These are phyloP conservation scores for Backusella luteola DNA, from an alignment of 192 early-diverging fungal genomes.

Conservation along the genomic window DNA sequence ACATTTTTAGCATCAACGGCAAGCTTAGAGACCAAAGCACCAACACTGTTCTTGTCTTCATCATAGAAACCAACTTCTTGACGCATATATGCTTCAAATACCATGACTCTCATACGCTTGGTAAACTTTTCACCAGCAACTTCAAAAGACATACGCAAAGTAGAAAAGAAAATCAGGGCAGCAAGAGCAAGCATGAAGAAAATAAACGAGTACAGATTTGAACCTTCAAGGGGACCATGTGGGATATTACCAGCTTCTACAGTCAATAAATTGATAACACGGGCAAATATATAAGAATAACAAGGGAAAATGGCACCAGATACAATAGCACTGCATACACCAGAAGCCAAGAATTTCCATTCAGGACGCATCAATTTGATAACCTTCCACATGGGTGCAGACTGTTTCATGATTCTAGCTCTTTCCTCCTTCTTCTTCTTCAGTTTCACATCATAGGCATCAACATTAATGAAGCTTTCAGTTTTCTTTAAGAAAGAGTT, in stretches of 20 bases:
- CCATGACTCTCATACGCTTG: slow-evolving; percentile 54
- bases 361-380: slow-evolving; percentile 49
- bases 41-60: slow-evolving; percentile 66
- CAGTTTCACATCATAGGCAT: slow-evolving; percentile 23
- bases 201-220: slow-evolving; percentile 39
- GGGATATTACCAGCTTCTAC: slow-evolving; percentile 23
- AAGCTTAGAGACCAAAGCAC: slow-evolving; percentile 74
- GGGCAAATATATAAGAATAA: slow-evolving; percentile 54
- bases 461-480: neutral
- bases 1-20: slow-evolving; percentile 68
- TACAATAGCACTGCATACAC: slow-evolving; percentile 56
- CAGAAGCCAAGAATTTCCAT: slow-evolving; percentile 50
- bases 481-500: neutral
- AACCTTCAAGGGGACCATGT: slow-evolving; percentile 31
- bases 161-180: slow-evolving; percentile 53
- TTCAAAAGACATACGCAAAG: slow-evolving; percentile 59
- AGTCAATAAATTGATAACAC: slow-evolving; percentile 50
- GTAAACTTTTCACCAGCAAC: slow-evolving; percentile 68
- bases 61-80: slow-evolving; percentile 91
- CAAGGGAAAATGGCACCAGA: slow-evolving; percentile 72
- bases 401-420: slow-evolving; percentile 36
- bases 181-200: slow-evolving; percentile 41
- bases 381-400: slow-evolving; percentile 58
- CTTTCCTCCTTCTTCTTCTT: slow-evolving; percentile 31
- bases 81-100: slow-evolving; percentile 69